Evolutionary conservation across 2,329 filamentous ascomycete genomes (phyloP).

Genomic region (Colletotrichum spinosum): DNA sequence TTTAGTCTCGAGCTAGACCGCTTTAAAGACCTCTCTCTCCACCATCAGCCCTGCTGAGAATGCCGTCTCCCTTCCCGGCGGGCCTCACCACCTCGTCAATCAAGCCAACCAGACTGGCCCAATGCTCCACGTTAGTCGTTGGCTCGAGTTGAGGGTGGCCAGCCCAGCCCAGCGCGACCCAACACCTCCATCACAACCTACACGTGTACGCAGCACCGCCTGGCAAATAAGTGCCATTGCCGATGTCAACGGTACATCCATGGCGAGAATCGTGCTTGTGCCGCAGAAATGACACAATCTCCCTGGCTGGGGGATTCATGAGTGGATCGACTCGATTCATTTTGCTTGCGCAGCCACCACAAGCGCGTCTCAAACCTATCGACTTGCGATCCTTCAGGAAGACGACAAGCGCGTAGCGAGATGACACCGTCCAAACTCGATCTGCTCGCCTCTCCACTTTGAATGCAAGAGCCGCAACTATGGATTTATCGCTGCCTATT

Average conservation of each 20-base stretch:
- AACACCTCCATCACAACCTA: not conserved
- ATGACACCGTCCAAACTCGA: conserved; percentile 30
- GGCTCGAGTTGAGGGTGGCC: not conserved
- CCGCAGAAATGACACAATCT: conserved; percentile 26
- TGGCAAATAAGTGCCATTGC: conserved; percentile 4
- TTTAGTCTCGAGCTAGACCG: conserved; percentile 30
- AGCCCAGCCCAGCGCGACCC: not conserved
- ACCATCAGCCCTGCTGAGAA: conserved; percentile 32
- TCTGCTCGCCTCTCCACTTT: conserved; percentile 25
- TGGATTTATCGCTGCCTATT: conserved; percentile 22
- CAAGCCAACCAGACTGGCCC: conserved; percentile 18
- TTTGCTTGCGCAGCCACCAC: conserved; percentile 37
- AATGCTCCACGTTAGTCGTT: conserved; percentile 19
- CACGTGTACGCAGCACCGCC: conserved; percentile 2
- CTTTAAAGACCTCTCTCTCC: conserved; percentile 5
- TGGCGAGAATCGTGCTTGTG: conserved; percentile 7
- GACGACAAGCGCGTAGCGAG: conserved; percentile 36
- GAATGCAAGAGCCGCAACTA: conserved; percentile 20
- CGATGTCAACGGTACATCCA: not conserved
- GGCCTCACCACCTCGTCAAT: conserved; percentile 32
- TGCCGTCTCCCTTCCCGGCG: conserved; percentile 25
- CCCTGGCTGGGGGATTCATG: conserved; percentile 9
- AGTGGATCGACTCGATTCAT: conserved; percentile 27
- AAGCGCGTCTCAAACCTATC: conserved; percentile 33
- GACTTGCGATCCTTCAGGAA: conserved; percentile 33